Evolutionary conservation across 106 monocot species (phyloP).

Genomic region (Dendrobium nobile): DNA sequence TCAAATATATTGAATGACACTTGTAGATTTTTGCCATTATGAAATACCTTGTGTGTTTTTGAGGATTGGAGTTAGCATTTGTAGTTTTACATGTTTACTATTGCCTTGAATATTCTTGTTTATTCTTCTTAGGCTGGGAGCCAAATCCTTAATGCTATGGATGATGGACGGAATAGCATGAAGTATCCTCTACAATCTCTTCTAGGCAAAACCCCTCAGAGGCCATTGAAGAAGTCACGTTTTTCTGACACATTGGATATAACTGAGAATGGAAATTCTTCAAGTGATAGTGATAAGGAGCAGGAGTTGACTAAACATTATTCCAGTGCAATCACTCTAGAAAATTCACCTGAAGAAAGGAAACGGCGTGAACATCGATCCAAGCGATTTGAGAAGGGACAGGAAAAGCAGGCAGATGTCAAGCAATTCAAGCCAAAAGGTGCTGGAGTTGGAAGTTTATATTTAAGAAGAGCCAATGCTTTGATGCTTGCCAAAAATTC

Average conservation of each 20-base stretch:
- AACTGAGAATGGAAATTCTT: constrained; percentile 48
- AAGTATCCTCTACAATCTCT: constrained; percentile 48
- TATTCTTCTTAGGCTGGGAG: constrained; percentile 21
- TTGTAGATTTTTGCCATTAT: background rate
- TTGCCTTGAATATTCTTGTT: background rate
- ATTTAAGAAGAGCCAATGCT: constrained; percentile 43
- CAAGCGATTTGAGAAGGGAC: constrained; percentile 83
- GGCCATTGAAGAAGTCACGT: constrained; percentile 56
- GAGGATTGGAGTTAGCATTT: background rate
- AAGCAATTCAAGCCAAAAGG: constrained; percentile 31
- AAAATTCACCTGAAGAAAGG: constrained; percentile 84
- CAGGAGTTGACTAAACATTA: constrained; percentile 67
- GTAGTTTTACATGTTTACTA: constrained; percentile 1
- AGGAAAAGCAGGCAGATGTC: constrained; percentile 24
- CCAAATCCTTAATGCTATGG: constrained; percentile 19
- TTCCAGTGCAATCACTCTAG: constrained; percentile 64
- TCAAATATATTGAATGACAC: background rate
- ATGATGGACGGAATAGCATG: constrained; percentile 28
- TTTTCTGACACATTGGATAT: constrained; percentile 17
- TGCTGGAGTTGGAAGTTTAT: constrained; percentile 42
- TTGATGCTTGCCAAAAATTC: constrained; percentile 40
- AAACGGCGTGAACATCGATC: constrained; percentile 76
- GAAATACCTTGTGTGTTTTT: background rate
- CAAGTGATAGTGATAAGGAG: constrained; percentile 86
- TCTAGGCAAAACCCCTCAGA: constrained; percentile 25